A percentile compares a stretch with the other conserved stretches of the same genome.
Evolutionary conservation across 2,329 filamentous ascomycete species (phyloP).

Genomic region (Trichoderma atrobrunneum): DNA sequence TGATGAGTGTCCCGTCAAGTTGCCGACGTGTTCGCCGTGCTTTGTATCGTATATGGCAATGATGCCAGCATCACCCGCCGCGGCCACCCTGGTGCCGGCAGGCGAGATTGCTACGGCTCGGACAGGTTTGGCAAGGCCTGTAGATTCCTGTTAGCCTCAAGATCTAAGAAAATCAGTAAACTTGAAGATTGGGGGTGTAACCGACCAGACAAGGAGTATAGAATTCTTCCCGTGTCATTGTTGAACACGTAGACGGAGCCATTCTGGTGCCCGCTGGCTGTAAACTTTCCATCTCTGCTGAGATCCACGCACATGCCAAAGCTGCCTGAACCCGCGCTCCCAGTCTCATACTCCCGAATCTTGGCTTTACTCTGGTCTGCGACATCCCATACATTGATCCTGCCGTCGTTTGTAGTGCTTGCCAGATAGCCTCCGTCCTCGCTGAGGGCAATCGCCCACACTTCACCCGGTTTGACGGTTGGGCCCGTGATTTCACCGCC

Average conservation of each 20-base stretch:
- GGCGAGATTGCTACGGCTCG: conserved; percentile 86
- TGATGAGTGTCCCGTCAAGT: conserved; percentile 71
- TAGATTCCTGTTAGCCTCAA: conserved; percentile 16
- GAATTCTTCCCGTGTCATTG: conserved; percentile 80
- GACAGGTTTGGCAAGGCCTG: conserved; percentile 82
- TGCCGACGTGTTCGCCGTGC: conserved; percentile 89
- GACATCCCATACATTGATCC: conserved; percentile 84
- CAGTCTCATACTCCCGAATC: conserved; percentile 81
- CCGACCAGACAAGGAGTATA: conserved; percentile 79
- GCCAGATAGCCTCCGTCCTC: conserved; percentile 80
- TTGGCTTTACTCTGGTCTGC: conserved; percentile 55
- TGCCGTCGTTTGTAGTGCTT: conserved; percentile 82
- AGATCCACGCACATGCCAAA: conserved; percentile 89
- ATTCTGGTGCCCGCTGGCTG: conserved; percentile 89
- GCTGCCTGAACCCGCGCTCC: conserved; percentile 66
- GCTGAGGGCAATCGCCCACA: conserved; percentile 86
- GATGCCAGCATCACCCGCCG: conserved; percentile 82
- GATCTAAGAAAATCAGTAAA: background rate
- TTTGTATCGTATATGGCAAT: conserved; percentile 91
- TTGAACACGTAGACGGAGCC: conserved; percentile 93
- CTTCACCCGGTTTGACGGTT: conserved; percentile 62
- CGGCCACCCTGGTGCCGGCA: conserved; percentile 77
- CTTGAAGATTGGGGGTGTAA: background rate
- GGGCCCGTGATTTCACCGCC: conserved; percentile 41
- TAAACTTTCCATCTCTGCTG: conserved; percentile 74